These are phyloP conservation scores for Chaetomium sp. DNA, from an alignment of 2,329 filamentous ascomycete species.

Conservation along the genomic window DNA sequence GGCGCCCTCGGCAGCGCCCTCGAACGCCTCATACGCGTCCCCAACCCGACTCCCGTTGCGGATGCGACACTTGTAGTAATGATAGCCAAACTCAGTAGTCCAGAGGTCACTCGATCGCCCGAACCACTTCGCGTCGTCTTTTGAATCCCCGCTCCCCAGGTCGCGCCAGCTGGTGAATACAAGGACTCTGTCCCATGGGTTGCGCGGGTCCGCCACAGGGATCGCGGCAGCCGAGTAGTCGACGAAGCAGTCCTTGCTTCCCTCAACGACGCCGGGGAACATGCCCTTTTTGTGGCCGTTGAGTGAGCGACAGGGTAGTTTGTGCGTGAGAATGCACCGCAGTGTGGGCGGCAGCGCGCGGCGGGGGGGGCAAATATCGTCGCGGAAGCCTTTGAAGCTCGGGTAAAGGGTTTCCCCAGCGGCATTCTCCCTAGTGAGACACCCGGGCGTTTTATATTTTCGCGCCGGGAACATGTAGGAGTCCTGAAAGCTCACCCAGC, in stretches of 20 bases:
- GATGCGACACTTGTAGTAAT: neutral
- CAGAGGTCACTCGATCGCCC: neutral
- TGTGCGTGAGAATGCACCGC: neutral
- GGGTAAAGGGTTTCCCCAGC: no score
- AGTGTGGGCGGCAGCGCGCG: neutral
- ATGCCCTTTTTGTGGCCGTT: neutral
- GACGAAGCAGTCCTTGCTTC: neutral
- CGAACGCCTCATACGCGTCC: neutral
- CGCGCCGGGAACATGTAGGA: no score
- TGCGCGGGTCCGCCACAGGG: neutral
- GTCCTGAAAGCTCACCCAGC: no score
- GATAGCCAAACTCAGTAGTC: neutral
- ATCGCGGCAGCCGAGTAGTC: neutral
- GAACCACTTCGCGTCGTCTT: neutral
- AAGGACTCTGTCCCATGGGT: neutral
- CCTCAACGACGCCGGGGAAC: neutral
- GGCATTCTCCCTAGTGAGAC: neutral
- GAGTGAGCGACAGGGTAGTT: neutral
- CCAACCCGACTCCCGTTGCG: neutral
- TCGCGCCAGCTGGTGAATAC: neutral
- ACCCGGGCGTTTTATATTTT: neutral
- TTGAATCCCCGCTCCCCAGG: neutral
- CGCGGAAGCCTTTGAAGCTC: neutral
- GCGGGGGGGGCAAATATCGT: neutral
- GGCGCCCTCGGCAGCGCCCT: neutral